These are phyloP conservation scores for Colletotrichum limetticola DNA, from an alignment of 2,329 filamentous ascomycete genomes.

Conservation along the genomic window DNA sequence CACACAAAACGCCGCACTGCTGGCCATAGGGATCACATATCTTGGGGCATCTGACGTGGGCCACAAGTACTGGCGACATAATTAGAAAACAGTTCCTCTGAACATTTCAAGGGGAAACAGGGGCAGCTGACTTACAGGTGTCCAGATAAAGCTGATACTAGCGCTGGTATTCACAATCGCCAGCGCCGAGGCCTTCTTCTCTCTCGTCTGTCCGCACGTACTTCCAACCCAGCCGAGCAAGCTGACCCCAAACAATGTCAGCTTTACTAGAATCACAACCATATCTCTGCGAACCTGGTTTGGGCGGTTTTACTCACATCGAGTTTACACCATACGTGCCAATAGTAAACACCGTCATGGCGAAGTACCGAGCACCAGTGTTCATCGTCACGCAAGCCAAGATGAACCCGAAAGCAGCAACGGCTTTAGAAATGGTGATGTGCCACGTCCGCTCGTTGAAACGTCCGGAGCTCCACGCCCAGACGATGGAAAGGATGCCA, in stretches of 20 bases:
- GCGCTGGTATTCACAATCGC: slow-evolving; percentile 43
- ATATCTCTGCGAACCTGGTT: too few relatives aligned
- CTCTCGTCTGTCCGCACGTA: slow-evolving; percentile 51
- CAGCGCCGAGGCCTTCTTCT: slow-evolving; percentile 50
- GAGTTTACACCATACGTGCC: slow-evolving; percentile 46
- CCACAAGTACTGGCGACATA: slow-evolving; percentile 46
- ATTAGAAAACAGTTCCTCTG: neutral
- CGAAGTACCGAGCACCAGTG: slow-evolving; percentile 41
- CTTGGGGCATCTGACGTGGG: slow-evolving; percentile 49
- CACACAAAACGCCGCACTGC: slow-evolving; percentile 30
- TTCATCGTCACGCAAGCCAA: slow-evolving; percentile 44
- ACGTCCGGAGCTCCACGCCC: slow-evolving; percentile 45
- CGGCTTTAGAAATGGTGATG: slow-evolving; percentile 52
- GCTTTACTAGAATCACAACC: too few relatives aligned
- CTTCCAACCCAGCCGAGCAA: slow-evolving; percentile 43
- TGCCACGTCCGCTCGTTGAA: slow-evolving; percentile 61
- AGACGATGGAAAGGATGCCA: slow-evolving; percentile 49
- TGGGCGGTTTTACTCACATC: slow-evolving; percentile 38
- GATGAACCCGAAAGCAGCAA: slow-evolving; percentile 46
- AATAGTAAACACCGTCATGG: slow-evolving; percentile 43
- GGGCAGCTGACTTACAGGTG: slow-evolving; percentile 14
- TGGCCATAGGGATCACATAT: slow-evolving; percentile 50
- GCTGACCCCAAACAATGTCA: neutral
- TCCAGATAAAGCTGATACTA: slow-evolving; percentile 36
- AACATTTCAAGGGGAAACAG: too few relatives aligned